Evolutionary conservation across 176 grass and related monocot genomes (phyloP).

Genomic region (Eremochloa ophiuroides): DNA sequence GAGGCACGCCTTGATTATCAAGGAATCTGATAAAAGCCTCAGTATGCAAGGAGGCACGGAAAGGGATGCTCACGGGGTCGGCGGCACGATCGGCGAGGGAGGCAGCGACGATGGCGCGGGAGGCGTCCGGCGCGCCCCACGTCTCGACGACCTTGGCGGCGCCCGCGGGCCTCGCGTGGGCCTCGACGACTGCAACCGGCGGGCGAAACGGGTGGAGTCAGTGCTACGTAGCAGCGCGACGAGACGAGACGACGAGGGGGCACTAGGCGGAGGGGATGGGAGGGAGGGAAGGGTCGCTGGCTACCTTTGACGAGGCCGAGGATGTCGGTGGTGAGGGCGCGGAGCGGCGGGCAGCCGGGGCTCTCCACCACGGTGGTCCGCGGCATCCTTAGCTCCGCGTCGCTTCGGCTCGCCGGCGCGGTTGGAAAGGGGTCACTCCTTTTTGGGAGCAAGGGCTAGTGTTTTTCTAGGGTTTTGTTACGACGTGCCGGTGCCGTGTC

Average conservation of each 20-base stretch:
- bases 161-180: constrained; percentile 44
- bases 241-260: background rate
- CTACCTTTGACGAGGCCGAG: constrained; percentile 92
- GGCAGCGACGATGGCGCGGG: constrained; percentile 45
- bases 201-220: background rate
- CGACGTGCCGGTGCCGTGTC: background rate
- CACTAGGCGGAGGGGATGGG: background rate
- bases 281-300: background rate
- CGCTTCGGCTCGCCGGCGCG: background rate
- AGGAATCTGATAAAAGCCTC: background rate
- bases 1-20: background rate
- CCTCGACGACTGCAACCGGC: constrained; percentile 56
- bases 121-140: constrained; percentile 79
- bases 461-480: constrained; percentile 40
- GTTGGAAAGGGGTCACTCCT: background rate
- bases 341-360: constrained; percentile 78
- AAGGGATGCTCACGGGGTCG: constrained; percentile 47
- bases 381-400: constrained; percentile 49
- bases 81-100: constrained; percentile 53
- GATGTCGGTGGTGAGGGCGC: constrained; percentile 63
- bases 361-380: constrained; percentile 60
- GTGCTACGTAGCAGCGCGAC: background rate
- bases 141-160: constrained; percentile 75
- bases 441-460: background rate
- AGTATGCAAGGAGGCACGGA: background rate